Evolutionary conservation across 2,329 filamentous ascomycete genomes (phyloP).

Genomic region (Aspergillus uvarum): DNA sequence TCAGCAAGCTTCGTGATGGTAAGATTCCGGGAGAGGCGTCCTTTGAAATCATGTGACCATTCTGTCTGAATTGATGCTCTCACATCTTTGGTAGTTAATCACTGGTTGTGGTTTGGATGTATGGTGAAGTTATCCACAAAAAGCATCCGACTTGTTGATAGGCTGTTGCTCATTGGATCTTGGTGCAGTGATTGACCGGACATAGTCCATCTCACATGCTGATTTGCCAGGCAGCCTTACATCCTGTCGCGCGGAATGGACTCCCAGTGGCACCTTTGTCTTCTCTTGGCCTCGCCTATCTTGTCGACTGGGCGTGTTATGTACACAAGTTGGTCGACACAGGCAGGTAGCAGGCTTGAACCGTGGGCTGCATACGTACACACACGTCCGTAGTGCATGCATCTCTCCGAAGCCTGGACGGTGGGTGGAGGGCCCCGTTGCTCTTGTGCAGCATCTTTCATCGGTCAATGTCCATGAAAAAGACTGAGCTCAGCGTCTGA

Average conservation of each 20-base stretch:
- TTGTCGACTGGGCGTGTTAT: not conserved
- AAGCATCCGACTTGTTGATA: not conserved
- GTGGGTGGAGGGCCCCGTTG: not conserved
- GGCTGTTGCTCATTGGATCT: not conserved
- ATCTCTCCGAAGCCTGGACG: not conserved
- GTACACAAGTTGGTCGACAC: not conserved
- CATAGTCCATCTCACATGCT: not conserved
- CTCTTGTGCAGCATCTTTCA: not conserved
- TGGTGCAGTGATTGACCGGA: not conserved
- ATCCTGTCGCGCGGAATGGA: not conserved
- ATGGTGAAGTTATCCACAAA: not conserved
- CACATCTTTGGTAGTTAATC: not conserved
- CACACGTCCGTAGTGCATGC: not conserved
- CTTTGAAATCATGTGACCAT: not conserved
- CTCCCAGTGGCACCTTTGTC: not conserved
- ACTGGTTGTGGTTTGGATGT: not conserved
- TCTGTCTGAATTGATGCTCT: not conserved
- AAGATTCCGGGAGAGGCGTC: not conserved
- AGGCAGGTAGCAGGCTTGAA: not conserved
- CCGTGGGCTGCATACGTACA: not conserved
- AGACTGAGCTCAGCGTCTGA: not conserved
- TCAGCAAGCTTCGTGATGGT: not conserved
- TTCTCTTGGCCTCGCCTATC: not conserved
- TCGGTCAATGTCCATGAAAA: not conserved
- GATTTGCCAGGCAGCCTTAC: not conserved